A percentile compares a stretch with the other conserved stretches of the same genome.
phyloP scores from a whole-genome alignment of 2,329 filamentous ascomycete species.

The Daldinia sp. region DNA sequence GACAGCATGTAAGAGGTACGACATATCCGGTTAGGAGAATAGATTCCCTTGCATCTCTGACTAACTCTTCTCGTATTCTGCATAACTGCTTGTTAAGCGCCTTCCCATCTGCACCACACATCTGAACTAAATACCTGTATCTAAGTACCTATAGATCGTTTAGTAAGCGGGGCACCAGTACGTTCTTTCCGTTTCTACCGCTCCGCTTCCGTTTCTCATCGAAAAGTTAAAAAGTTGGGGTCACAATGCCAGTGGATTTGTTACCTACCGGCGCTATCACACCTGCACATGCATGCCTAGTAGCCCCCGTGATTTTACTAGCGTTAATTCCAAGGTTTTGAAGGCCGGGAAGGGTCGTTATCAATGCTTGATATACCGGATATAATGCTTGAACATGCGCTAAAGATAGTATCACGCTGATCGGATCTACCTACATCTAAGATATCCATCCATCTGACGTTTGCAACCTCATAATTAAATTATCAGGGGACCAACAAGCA shows the following conservation, averaged over 20 bases:
- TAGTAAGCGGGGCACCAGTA: constrained; percentile 23
- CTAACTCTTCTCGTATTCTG: neutral
- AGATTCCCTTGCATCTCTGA: neutral
- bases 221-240: constrained; percentile 11
- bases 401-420: constrained; percentile 24
- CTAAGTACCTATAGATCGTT: neutral
- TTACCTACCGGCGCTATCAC: constrained; percentile 3
- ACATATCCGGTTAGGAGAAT: neutral
- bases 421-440: constrained; percentile 24
- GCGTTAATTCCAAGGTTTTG: constrained; percentile 10
- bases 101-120: neutral
- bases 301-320: constrained; percentile 30
- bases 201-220: constrained; percentile 18
- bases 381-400: neutral
- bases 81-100: neutral
- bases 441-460: constrained; percentile 19
- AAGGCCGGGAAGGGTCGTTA: neutral
- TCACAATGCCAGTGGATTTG: neutral
- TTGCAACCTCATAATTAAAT: constrained; percentile 28
- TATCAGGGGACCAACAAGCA: constrained; percentile 1
- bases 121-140: too few species aligned
- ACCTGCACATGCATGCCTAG: constrained; percentile 17
- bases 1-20: neutral
- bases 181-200: constrained; percentile 36
- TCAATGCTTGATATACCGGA: constrained; percentile 12